Percentiles rank a stretch among this genome's conserved stretches.
Conservation (phyloP, 2,329 filamentous ascomycete species). For the Chaetomiaceae sp. region DNA sequence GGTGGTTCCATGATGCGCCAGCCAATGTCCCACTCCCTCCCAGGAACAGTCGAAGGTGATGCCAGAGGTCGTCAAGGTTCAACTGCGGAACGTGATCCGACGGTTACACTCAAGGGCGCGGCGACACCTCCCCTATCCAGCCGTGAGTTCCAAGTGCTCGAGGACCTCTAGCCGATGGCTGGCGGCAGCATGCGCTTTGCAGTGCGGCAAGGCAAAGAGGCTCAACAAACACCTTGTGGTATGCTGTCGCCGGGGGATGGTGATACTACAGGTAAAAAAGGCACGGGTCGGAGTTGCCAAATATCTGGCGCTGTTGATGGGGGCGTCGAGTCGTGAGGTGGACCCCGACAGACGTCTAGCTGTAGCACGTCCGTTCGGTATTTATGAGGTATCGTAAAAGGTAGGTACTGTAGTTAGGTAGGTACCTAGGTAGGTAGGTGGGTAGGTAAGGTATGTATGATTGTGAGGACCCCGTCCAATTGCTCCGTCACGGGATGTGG, state of each 20-base stretch:
- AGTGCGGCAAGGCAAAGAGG: not conserved
- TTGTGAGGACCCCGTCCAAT: not conserved
- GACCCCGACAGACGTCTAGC: no score
- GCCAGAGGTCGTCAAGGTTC: not conserved
- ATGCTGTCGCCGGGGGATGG: not conserved
- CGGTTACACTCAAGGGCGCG: not conserved
- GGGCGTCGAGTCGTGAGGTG: not conserved
- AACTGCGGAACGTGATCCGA: not conserved
- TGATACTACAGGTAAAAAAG: not conserved
- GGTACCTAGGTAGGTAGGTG: no score
- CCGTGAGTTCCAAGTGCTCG: not conserved
- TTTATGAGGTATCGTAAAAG: no score
- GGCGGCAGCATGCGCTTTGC: not conserved
- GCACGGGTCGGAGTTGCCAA: no score
- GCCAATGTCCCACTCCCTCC: not conserved
- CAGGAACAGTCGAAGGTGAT: not conserved
- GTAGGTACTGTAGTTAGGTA: no score
- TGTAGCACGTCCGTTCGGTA: no score
- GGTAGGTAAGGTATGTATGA: not conserved
- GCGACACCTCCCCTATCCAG: not conserved
- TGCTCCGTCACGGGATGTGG: not conserved
- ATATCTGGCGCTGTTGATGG: no score
- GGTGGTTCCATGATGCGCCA: constrained; percentile 9
- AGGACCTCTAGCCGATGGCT: not conserved
- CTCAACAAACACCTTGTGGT: not conserved